Percentiles rank a stretch among this genome's conserved stretches.
These are phyloP conservation scores for Escallonia rubra DNA, from an alignment of 129 eudicot genomes.

Conservation along the genomic window DNA sequence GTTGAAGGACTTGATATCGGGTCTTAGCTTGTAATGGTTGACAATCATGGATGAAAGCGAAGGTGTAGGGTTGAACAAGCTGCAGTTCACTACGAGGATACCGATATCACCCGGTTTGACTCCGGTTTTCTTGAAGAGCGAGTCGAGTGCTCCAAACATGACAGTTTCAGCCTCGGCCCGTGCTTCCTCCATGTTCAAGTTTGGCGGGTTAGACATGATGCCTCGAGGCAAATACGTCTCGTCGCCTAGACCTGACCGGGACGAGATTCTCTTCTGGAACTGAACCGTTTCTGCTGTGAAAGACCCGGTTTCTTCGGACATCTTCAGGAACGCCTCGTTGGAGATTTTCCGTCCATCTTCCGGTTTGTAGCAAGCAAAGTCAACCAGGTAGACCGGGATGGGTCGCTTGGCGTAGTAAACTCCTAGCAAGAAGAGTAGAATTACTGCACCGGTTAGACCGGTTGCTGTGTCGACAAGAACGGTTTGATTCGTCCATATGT, in stretches of 20 bases:
- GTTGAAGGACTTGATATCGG: conserved; percentile 66
- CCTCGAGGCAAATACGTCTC: conserved; percentile 69
- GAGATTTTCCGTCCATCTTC: conserved; percentile 53
- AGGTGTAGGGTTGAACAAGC: conserved; percentile 89
- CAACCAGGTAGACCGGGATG: conserved; percentile 42
- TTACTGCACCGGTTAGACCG: conserved; percentile 23
- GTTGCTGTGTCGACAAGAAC: conserved; percentile 49
- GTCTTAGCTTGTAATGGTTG: conserved; percentile 76
- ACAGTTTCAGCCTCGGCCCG: conserved; percentile 76
- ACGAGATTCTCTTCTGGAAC: conserved; percentile 51
- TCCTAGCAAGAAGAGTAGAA: conserved; percentile 39
- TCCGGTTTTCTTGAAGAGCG: conserved; percentile 59
- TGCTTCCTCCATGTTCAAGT: conserved; percentile 59
- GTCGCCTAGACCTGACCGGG: conserved; percentile 77
- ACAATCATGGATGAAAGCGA: conserved; percentile 90
- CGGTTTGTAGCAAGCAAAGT: conserved; percentile 84
- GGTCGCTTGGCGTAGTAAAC: conserved; percentile 72
- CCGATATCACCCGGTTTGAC: conserved; percentile 57
- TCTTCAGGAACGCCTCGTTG: conserved; percentile 46
- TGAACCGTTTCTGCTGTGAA: conserved; percentile 52
- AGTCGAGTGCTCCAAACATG: conserved; percentile 76
- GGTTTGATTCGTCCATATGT: conserved; percentile 24
- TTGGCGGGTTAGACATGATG: conserved; percentile 68
- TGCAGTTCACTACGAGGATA: conserved; percentile 75
- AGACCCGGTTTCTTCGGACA: conserved; percentile 52